Base-by-base conservation (phyloP, 2,329 filamentous ascomycete species). In the Ascomycota sp. region DNA sequence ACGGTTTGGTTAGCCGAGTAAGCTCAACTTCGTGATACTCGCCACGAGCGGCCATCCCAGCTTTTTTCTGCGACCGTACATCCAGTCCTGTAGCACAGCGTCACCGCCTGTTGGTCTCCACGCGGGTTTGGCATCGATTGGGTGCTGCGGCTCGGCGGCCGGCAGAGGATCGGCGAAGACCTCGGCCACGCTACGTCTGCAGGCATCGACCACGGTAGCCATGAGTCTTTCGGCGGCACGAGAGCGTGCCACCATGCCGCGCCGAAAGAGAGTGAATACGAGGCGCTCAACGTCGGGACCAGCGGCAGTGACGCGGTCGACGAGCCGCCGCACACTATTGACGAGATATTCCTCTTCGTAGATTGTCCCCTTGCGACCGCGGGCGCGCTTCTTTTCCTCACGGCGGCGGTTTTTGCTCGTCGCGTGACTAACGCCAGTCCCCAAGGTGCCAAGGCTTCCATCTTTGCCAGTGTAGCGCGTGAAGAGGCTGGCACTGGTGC, bases 291-390 rank as follows among this genome's bases (percentile, higher is more conserved):
- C 69, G 48, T 98, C 89, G 1, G 68, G 63, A 30, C 72, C 65
- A 3, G 75, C 65, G 15, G 61, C 61, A 48, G 85, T 82, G 15
- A 93, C 70, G 23, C 85, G 65, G 48, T 92, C 82, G 10, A 93
- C 69, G 22, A 98, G 62, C 17, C 89, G 64, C 9, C 75, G 69
- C 23, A 95, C 73, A 40, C 76, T 86, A 49, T 85, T 89, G 34
- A 93, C 75, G 5, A 98, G 67, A 50, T 98, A 98, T 52, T 95
- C 89, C 47, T 95, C 86, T 51, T 98, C 89, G 51, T 98, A 98
- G 5, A 98, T 80, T 11, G 81, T 93, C 8, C 89, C 89, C 59
- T 95, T 95, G 50, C 93, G 86, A 17, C 89, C 89, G 7, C 82
- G 63, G 0, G 89, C 89, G 11, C 86, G 72, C 65, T 98, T 98